Conservation (phyloP, 164 flowering plant species). For the Tinospora cordifolia region DNA sequence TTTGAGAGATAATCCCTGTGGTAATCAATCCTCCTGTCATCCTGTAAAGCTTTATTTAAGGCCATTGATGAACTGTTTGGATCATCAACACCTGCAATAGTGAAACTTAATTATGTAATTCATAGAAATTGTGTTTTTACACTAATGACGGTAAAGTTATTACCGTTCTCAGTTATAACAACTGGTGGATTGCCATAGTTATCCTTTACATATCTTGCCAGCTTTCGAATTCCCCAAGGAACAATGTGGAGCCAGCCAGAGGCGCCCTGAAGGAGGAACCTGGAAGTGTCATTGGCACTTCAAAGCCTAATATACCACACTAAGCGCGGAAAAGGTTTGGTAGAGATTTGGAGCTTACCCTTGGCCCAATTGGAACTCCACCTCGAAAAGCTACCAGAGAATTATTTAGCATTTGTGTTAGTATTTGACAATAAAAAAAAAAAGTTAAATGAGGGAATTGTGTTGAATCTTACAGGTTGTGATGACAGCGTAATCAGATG, state of each 20-base stretch:
- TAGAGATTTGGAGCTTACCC: conserved; percentile 32
- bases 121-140: background rate
- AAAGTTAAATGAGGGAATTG: conserved; percentile 4
- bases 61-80: conserved; percentile 33
- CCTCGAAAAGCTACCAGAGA: conserved; percentile 39
- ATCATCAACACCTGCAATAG: conserved; percentile 78
- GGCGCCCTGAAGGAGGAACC: conserved; percentile 40
- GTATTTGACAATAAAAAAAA: background rate
- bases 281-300: background rate
- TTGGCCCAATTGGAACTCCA: conserved; percentile 63
- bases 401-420: conserved; percentile 8
- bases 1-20: conserved; percentile 82
- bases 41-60: conserved; percentile 48
- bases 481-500: conserved; percentile 61
- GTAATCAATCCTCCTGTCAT: conserved; percentile 64
- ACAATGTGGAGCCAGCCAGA: conserved; percentile 81
- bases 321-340: background rate
- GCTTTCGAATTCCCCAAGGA: conserved; percentile 75
- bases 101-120: background rate
- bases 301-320: background rate
- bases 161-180: conserved; percentile 86
- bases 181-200: conserved; percentile 67
- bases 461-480: conserved; percentile 50
- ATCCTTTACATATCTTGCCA: conserved; percentile 50
- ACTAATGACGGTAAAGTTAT: conserved; percentile 2